Evolutionary conservation across 768 basidiomycete species (phyloP), one percentile per base, ranked within the genome.

Genomic region (Sarcodon aspratus): DNA sequence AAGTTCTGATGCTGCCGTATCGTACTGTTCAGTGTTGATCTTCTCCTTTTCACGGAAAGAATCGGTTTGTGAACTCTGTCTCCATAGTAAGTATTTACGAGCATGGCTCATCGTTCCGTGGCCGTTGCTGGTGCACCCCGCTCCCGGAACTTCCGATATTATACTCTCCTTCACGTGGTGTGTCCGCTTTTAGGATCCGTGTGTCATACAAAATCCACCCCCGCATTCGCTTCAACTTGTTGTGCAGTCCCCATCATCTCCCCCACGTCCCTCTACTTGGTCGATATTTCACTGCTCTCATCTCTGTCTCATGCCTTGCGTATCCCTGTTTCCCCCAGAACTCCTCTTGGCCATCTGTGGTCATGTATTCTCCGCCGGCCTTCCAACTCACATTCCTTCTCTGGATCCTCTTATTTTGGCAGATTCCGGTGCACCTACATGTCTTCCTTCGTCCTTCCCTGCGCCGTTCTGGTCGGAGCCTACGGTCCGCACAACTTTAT

Each of bases 391-490:
- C 15, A 48, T 57, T 3, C 69, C 75, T 7, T 83, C 85, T 33
- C 74, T 92, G 54, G 87, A 91, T 61, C 86, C 89, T 31, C 71
- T 83, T 46, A 64, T 81, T 33, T 57, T 64, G 47, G 63, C 65
- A 11, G 62, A 73, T 42, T 57, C 52, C 8, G 52, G 61, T 8
- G 49, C 59, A 1, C 88, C 89, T 1, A 77, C 79, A 0, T 74
- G 73, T 1, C 67, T 82, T 33, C 88, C 88, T 0, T 82, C 86
- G 0, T 79, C 88, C n/a, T 69, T 77, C 52, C 89, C 88, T 0
- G 71, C 82, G 1, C 67, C 76, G 12, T 74, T 77, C 59, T 87
- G 80, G 79, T 67, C 84, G 0, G 88, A 90, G 53, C 69, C 76
- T 6, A 57, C 79, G 32, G 71, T 78, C 21, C 77, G 88, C 10